Percentiles rank a stretch among this genome's conserved stretches.
phyloP scores from a whole-genome alignment of 2,329 filamentous ascomycete genomes.

The Colletotrichum lini region DNA sequence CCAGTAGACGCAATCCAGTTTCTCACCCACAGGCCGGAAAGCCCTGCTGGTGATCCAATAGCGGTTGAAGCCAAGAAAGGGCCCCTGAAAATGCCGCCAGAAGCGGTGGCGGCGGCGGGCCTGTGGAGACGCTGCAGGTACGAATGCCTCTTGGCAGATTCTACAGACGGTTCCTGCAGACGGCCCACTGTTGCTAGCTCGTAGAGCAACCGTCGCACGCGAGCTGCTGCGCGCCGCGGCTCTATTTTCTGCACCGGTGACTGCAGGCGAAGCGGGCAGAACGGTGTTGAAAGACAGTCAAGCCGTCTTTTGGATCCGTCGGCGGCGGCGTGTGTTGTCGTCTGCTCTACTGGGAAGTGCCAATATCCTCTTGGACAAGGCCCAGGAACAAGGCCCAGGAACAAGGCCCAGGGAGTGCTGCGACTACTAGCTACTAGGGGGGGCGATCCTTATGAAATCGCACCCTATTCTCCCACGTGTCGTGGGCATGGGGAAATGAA shows the following conservation, averaged over 20 bases:
- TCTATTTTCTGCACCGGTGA: constrained; percentile 9
- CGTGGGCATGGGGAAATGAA: constrained; percentile 38
- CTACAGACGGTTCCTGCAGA: constrained; percentile 29
- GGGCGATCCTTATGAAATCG: constrained; percentile 40
- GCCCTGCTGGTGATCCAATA: constrained; percentile 3
- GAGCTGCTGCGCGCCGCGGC: constrained; percentile 14
- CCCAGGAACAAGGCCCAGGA: constrained; percentile 35
- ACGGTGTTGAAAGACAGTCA: constrained; percentile 13
- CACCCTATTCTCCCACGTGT: constrained; percentile 39
- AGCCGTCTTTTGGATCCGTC: constrained; percentile 22
- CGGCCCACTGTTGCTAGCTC: constrained; percentile 20
- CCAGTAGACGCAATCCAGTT: constrained; percentile 15
- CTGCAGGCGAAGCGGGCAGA: constrained; percentile 12
- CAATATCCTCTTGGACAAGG: constrained; percentile 36
- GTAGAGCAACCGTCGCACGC: constrained; percentile 19
- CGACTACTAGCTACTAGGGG: constrained; percentile 28
- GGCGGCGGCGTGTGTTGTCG: constrained; percentile 9
- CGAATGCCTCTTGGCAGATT: constrained; percentile 2
- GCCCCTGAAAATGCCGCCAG: constrained; percentile 8
- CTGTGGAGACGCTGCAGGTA: constrained; percentile 18
- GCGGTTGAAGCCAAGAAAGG: not conserved
- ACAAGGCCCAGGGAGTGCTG: constrained; percentile 28
- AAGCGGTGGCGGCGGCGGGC: not conserved
- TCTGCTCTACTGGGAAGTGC: constrained; percentile 17
- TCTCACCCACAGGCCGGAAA: not conserved